phyloP scores from a whole-genome alignment of 2,329 filamentous ascomycete genomes.

The Fonsecaea pedrosoi region DNA sequence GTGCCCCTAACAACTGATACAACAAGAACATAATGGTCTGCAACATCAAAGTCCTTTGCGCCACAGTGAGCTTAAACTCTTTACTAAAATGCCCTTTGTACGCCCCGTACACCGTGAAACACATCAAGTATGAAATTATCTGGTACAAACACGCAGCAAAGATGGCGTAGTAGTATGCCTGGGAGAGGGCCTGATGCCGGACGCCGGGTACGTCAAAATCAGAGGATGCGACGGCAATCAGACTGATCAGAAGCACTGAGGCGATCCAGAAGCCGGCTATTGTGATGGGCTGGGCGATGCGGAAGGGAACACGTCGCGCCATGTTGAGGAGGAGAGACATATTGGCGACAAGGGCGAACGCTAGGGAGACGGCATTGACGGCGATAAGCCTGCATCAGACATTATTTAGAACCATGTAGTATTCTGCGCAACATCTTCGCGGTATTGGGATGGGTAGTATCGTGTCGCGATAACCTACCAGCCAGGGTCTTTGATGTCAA shows the following conservation, averaged over 20 bases:
- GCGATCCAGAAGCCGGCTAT: constrained; percentile 66
- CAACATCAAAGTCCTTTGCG: constrained; percentile 61
- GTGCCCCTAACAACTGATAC: constrained; percentile 50
- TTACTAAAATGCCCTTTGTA: constrained; percentile 61
- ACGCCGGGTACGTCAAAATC: constrained; percentile 48
- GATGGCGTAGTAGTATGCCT: constrained; percentile 66
- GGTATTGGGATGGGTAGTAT: neutral
- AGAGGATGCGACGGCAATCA: constrained; percentile 54
- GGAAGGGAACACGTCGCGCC: constrained; percentile 62
- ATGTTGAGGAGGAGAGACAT: constrained; percentile 64
- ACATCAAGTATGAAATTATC: constrained; percentile 61
- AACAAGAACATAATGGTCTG: constrained; percentile 52
- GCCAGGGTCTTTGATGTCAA: constrained; percentile 59
- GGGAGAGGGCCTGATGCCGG: constrained; percentile 56
- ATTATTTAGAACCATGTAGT: neutral
- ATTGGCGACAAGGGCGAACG: constrained; percentile 62
- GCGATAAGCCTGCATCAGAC: constrained; percentile 53
- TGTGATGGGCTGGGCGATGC: constrained; percentile 64
- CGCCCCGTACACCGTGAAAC: constrained; percentile 63
- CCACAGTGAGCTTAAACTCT: constrained; percentile 62
- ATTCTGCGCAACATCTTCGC: neutral
- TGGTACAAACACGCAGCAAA: constrained; percentile 65
- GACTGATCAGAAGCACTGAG: constrained; percentile 60
- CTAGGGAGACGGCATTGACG: constrained; percentile 63
- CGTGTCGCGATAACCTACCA: constrained; percentile 51